Conservation (phyloP, 2,329 filamentous ascomycete species). For the Xylaria hypoxylon region DNA sequence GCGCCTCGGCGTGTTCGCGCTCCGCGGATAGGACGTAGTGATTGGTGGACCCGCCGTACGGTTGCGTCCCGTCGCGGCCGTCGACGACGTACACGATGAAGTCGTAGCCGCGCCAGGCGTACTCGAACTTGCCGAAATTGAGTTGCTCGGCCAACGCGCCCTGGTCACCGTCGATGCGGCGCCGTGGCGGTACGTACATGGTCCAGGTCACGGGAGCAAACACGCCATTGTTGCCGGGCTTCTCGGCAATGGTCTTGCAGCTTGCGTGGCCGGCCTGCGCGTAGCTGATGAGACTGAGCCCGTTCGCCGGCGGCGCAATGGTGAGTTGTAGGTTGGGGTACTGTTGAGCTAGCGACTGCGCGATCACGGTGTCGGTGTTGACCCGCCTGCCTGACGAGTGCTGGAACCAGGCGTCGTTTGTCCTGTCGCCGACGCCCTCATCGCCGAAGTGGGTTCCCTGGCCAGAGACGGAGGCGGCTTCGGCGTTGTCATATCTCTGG, state of each 20-base stretch:
- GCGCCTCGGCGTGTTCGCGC: constrained; percentile 56
- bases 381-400: constrained; percentile 57
- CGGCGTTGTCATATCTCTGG: not conserved
- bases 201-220: constrained; percentile 54
- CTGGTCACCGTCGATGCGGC: constrained; percentile 55
- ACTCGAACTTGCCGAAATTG: constrained; percentile 58
- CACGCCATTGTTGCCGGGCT: constrained; percentile 53
- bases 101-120: constrained; percentile 56
- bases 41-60: constrained; percentile 51
- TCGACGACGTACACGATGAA: constrained; percentile 59
- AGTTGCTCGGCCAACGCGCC: constrained; percentile 52
- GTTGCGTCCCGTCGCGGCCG: constrained; percentile 54
- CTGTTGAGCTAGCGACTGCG: constrained; percentile 54
- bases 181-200: constrained; percentile 55
- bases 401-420: constrained; percentile 52
- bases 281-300: constrained; percentile 56
- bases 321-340: constrained; percentile 59
- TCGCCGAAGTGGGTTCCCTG: constrained; percentile 6
- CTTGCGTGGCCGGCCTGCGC: constrained; percentile 57
- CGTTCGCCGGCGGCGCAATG: constrained; percentile 50
- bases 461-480: not conserved
- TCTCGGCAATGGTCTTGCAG: constrained; percentile 45
- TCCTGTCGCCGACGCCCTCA: constrained; percentile 30
- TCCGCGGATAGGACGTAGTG: constrained; percentile 56
- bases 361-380: constrained; percentile 59